phyloP scores from a whole-genome alignment of 352 stramenopile genomes.

The Globisporangium emineosum region DNA sequence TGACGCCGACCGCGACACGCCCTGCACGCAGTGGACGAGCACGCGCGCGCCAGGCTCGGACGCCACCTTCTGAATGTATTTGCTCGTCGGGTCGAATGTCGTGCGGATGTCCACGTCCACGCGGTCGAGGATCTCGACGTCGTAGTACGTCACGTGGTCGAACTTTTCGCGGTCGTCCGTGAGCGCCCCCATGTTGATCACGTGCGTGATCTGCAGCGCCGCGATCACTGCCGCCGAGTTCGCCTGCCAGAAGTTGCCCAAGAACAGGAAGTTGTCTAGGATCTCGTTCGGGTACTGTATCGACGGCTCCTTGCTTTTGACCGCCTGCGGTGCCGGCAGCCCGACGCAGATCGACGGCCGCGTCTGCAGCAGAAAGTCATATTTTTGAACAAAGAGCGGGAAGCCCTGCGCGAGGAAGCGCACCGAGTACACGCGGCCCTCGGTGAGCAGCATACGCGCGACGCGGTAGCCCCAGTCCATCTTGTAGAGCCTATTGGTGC shows the following conservation, averaged over 20 bases:
- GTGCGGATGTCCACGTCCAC: conserved; percentile 56
- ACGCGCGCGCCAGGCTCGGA: conserved; percentile 33
- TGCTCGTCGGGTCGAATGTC: conserved; percentile 43
- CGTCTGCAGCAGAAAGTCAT: conserved; percentile 56
- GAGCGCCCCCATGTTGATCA: conserved; percentile 72
- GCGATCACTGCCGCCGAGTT: conserved; percentile 52
- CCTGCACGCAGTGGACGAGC: conserved; percentile 83
- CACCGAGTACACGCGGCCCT: conserved; percentile 72
- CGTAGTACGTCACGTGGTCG: conserved; percentile 53
- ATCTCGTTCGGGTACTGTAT: conserved; percentile 79
- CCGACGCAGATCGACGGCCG: conserved; percentile 18
- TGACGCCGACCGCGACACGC: conserved; percentile 72
- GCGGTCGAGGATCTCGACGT: conserved; percentile 60
- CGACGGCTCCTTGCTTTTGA: conserved; percentile 1
- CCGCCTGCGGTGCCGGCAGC: neutral
- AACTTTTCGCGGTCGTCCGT: conserved; percentile 57
- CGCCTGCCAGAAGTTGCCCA: conserved; percentile 83
- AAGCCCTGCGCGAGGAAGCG: conserved; percentile 67
- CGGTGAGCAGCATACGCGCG: conserved; percentile 52
- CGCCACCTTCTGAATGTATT: conserved; percentile 51
- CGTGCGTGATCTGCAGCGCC: conserved; percentile 62
- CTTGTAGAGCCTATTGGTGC: conserved; percentile 47
- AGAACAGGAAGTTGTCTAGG: conserved; percentile 59
- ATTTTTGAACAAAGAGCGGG: conserved; percentile 59
- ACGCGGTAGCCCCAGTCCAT: conserved; percentile 74